Conservation (phyloP, 768 basidiomycete species). For the Leccinum imitatum region DNA sequence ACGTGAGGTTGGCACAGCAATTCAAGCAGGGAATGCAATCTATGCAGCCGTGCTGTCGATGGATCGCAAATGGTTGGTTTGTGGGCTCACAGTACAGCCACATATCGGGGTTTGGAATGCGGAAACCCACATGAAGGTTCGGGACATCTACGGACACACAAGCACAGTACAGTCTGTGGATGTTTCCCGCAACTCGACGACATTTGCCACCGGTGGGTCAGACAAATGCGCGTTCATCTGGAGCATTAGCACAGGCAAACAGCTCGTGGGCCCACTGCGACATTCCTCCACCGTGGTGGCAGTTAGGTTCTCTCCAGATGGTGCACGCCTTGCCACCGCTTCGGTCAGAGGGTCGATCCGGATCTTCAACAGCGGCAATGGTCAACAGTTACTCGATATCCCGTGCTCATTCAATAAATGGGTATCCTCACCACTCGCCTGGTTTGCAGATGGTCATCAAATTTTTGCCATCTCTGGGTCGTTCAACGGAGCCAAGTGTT, state of each 20-base stretch:
- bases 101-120: background rate
- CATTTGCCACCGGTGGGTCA: background rate
- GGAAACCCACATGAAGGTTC: background rate
- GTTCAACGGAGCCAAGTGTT: background rate
- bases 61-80: too few species aligned
- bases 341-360: background rate
- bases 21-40: too few species aligned
- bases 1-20: too few species aligned
- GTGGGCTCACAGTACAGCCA: too few species aligned
- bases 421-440: background rate
- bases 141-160: background rate
- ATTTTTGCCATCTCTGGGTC: background rate
- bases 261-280: background rate
- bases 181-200: background rate
- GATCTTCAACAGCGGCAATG: background rate
- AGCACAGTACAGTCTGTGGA: background rate
- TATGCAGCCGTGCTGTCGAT: too few species aligned
- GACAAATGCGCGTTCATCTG: background rate
- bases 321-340: background rate
- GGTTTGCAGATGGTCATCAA: background rate
- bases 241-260: background rate
- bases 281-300: background rate
- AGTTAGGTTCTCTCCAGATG: background rate
- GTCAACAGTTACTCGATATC: background rate
- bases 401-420: background rate